phyloP scores from a whole-genome alignment of 1,284 basidiomycete genomes.

The Spongiforma sp. region DNA sequence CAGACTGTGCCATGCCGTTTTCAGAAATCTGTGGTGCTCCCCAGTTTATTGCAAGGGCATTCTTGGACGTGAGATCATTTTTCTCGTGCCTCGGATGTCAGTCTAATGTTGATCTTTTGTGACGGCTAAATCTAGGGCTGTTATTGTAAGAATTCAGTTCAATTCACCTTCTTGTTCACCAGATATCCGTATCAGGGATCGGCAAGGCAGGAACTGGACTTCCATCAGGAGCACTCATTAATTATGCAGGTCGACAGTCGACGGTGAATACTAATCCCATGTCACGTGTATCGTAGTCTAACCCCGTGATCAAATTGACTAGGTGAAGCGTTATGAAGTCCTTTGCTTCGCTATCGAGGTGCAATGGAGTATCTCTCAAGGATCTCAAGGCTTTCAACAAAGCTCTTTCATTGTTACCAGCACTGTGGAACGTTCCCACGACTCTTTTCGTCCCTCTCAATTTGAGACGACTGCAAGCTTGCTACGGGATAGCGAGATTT shows the following conservation, averaged over 20 bases:
- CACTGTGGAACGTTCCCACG: background rate
- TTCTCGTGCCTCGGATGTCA: background rate
- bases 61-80: slow-evolving; percentile 24
- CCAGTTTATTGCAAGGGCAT: slow-evolving; percentile 34
- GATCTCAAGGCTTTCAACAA: slow-evolving; percentile 20
- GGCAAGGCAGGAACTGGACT: slow-evolving; percentile 36
- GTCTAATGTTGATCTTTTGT: background rate
- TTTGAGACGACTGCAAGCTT: background rate
- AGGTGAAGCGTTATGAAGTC: slow-evolving; percentile 37
- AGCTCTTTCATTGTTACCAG: slow-evolving; percentile 23
- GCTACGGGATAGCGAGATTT: slow-evolving; percentile 22
- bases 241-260: slow-evolving; percentile 25
- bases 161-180: background rate
- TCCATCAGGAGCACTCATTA: slow-evolving; percentile 31
- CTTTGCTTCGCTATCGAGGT: slow-evolving; percentile 34
- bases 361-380: slow-evolving; percentile 28
- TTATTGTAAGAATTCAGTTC: slow-evolving; percentile 30
- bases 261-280: slow-evolving; percentile 20
- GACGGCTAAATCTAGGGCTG: slow-evolving; percentile 19
- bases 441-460: background rate
- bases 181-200: slow-evolving; percentile 21
- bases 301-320: background rate
- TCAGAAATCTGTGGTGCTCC: slow-evolving; percentile 31
- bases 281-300: background rate
- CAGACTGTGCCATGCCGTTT: slow-evolving; percentile 33